phyloP scores from a whole-genome alignment of 2,329 filamentous ascomycete species.

The Amauroascus niger region DNA sequence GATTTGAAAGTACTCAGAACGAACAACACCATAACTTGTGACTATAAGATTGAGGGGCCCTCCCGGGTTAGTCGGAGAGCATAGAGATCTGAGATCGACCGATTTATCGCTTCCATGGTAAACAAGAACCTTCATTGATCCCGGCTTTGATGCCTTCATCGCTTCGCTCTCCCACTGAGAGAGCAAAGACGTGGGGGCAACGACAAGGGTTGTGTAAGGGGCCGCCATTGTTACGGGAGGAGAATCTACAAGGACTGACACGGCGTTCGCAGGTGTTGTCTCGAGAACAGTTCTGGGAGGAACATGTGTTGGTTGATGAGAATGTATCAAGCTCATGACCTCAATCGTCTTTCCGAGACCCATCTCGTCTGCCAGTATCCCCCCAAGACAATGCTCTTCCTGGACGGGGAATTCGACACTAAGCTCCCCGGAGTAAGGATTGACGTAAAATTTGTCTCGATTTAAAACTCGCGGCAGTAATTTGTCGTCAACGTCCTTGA shows the following conservation, averaged over 20 bases:
- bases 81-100: constrained; percentile 66
- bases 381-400: constrained; percentile 87
- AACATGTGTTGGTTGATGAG: constrained; percentile 55
- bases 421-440: constrained; percentile 91
- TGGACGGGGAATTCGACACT: constrained; percentile 86
- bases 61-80: constrained; percentile 60
- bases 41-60: constrained; percentile 83
- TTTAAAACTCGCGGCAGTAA: constrained; percentile 56
- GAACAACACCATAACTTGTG: constrained; percentile 83
- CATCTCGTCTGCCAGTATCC: constrained; percentile 93
- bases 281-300: constrained; percentile 19
- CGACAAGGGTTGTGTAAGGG: constrained; percentile 81
- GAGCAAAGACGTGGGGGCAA: constrained; percentile 96
- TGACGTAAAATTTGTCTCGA: constrained; percentile 77
- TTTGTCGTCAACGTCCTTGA: constrained; percentile 75
- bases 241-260: constrained; percentile 22
- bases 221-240: constrained; percentile 54
- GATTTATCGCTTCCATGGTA: constrained; percentile 88
- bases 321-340: constrained; percentile 88
- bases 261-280: background rate
- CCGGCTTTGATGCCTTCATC: constrained; percentile 75
- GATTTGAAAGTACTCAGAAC: constrained; percentile 79
- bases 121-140: constrained; percentile 71
- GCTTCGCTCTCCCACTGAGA: constrained; percentile 96
- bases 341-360: constrained; percentile 96